Evolutionary conservation across 331 rosid species (phyloP).

Genomic region (Stylosanthes scabra): DNA sequence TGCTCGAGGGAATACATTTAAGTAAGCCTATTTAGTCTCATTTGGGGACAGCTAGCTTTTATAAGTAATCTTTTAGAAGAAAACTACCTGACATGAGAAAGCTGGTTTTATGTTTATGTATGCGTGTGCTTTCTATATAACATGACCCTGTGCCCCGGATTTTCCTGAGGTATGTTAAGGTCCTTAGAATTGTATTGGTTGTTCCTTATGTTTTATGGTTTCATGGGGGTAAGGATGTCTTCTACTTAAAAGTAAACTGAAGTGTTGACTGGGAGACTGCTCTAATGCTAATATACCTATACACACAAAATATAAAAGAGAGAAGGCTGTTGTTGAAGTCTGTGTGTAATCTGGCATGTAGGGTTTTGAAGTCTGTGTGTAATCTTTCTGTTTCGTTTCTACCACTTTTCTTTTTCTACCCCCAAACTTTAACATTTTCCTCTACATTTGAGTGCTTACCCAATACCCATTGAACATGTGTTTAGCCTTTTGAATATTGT

Average conservation of each 20-base stretch:
- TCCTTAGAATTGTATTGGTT: conserved; percentile 2
- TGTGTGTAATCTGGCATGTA: neutral
- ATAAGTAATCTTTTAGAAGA: neutral
- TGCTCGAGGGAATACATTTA: too few relatives aligned
- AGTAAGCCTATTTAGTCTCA: too few relatives aligned
- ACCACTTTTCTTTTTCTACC: too few relatives aligned
- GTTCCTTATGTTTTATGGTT: neutral
- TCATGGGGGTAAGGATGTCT: neutral
- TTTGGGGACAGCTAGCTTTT: neutral
- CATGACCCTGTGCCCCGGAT: neutral
- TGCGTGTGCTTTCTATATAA: neutral
- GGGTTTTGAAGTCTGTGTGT: neutral
- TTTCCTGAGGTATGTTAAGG: neutral
- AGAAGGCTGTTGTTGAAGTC: neutral
- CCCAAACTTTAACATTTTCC: too few relatives aligned
- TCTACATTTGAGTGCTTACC: too few relatives aligned
- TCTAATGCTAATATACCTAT: neutral
- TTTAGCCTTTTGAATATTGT: neutral
- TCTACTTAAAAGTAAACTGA: neutral
- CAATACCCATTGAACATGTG: too few relatives aligned
- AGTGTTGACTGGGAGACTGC: neutral
- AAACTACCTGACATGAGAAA: neutral
- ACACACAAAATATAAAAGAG: conserved; percentile 8
- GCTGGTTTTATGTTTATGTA: too few relatives aligned
- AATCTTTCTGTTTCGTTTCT: neutral